phyloP scores from a whole-genome alignment of 805 yeast species.

The Metschnikowia drakensbergensis region DNA sequence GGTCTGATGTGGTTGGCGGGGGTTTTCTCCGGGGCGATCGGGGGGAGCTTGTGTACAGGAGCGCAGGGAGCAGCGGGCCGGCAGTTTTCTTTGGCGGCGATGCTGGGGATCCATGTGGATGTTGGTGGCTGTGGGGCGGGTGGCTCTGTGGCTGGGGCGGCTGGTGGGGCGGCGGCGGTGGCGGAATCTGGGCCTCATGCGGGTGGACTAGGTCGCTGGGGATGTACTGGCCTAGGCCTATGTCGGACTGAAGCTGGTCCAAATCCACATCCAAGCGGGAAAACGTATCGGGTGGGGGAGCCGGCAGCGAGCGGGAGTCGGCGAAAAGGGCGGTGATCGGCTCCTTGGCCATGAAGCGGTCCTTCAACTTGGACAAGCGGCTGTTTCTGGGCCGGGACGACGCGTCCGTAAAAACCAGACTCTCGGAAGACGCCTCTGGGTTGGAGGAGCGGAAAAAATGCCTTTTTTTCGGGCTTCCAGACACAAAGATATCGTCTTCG shows the following conservation, averaged over 20 bases:
- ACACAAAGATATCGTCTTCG: conserved; percentile 13
- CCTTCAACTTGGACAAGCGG: conserved; percentile 30
- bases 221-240: conserved; percentile 8
- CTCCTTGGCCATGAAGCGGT: conserved; percentile 33
- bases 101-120: no score
- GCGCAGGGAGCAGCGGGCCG: no score
- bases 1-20: conserved; percentile 11
- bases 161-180: conserved; percentile 17
- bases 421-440: conserved; percentile 7
- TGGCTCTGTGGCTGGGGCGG: background rate
- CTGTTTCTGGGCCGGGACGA: conserved; percentile 21
- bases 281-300: background rate
- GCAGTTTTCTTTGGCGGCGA: no score
- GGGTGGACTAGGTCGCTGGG: conserved; percentile 4
- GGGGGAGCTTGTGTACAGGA: background rate
- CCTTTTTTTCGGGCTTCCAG: conserved; percentile 4
- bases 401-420: conserved; percentile 14
- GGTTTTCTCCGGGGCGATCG: conserved; percentile 14
- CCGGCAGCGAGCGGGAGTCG: background rate
- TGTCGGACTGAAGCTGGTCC: conserved; percentile 5
- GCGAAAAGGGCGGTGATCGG: conserved; percentile 25
- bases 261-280: conserved; percentile 2
- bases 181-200: conserved; percentile 15
- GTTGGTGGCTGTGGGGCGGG: no score
- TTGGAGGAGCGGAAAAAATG: conserved; percentile 12